These are phyloP conservation scores for Lecanicillium sp. DNA, from an alignment of 2,329 filamentous ascomycete genomes.

Conservation along the genomic window DNA sequence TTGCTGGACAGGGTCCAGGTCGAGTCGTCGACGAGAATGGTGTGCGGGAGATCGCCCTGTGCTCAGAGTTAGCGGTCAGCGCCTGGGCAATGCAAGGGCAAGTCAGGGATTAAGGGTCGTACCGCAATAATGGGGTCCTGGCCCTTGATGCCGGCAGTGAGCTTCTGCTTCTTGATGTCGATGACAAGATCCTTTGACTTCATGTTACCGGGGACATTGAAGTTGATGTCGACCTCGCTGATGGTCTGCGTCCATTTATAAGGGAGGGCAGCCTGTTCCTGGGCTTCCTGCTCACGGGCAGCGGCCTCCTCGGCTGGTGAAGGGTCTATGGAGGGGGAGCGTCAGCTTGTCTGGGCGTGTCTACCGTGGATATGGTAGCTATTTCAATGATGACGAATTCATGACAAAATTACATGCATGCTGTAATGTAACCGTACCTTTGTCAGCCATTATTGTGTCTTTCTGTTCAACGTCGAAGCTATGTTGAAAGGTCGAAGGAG, in stretches of 20 bases:
- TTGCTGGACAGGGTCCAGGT: constrained; percentile 85
- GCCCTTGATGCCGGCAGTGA: constrained; percentile 80
- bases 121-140: constrained; percentile 79
- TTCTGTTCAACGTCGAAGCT: not conserved
- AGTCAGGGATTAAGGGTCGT: too few relatives aligned
- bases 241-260: constrained; percentile 98
- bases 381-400: too few relatives aligned
- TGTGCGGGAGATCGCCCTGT: constrained; percentile 80
- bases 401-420: too few relatives aligned
- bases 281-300: constrained; percentile 62
- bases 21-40: constrained; percentile 75
- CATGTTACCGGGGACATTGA: constrained; percentile 71
- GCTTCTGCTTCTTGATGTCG: constrained; percentile 68
- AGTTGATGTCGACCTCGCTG: constrained; percentile 72
- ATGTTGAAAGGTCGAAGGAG: constrained; percentile 4
- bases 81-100: too few relatives aligned
- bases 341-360: not conserved
- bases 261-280: constrained; percentile 79
- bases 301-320: constrained; percentile 50
- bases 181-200: constrained; percentile 81
- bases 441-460: constrained; percentile 30
- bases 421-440: constrained; percentile 19
- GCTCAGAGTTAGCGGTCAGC: constrained; percentile 9
- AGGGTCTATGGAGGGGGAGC: constrained; percentile 31
- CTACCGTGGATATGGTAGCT: constrained; percentile 6